These are phyloP conservation scores for Curvularia verruculosa DNA, from an alignment of 2,329 filamentous ascomycete species.

Conservation along the genomic window DNA sequence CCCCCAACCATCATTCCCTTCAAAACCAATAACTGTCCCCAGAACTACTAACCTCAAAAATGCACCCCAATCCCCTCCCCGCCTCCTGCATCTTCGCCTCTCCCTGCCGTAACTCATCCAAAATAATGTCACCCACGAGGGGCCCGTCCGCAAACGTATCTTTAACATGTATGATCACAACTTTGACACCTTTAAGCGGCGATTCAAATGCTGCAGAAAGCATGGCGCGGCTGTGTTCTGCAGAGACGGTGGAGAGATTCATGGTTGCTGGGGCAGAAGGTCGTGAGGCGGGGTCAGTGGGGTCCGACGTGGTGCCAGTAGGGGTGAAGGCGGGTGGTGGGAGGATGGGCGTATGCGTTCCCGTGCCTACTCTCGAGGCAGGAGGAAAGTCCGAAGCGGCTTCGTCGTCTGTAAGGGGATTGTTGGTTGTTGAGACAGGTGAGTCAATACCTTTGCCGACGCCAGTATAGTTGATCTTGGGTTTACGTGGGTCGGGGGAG, in stretches of 20 bases:
- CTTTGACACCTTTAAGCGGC: conserved; percentile 73
- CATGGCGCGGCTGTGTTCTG: conserved; percentile 38
- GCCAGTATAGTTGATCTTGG: conserved; percentile 19
- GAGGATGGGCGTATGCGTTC: conserved; percentile 30
- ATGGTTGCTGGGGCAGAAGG: conserved; percentile 33
- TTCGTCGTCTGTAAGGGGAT: conserved; percentile 33
- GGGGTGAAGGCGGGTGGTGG: no score
- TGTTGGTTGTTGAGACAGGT: conserved; percentile 13
- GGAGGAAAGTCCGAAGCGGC: conserved; percentile 36
- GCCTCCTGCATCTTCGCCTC: conserved; percentile 57
- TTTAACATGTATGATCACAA: conserved; percentile 94
- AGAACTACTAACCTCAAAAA: conserved; percentile 73
- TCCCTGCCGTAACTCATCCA: conserved; percentile 70
- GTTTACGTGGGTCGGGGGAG: conserved; percentile 18
- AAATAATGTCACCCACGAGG: conserved; percentile 67
- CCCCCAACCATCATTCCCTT: not conserved
- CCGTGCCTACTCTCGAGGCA: conserved; percentile 17
- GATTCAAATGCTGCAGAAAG: conserved; percentile 35
- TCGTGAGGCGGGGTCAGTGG: conserved; percentile 13
- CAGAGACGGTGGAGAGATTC: conserved; percentile 29
- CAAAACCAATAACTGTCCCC: conserved; percentile 64
- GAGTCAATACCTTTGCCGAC: conserved; percentile 22
- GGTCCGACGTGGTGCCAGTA: no score
- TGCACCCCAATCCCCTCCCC: conserved; percentile 72
- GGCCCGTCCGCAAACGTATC: conserved; percentile 78